phyloP scores from a whole-genome alignment of 2,329 filamentous ascomycete species.

The Xylaria sp. region DNA sequence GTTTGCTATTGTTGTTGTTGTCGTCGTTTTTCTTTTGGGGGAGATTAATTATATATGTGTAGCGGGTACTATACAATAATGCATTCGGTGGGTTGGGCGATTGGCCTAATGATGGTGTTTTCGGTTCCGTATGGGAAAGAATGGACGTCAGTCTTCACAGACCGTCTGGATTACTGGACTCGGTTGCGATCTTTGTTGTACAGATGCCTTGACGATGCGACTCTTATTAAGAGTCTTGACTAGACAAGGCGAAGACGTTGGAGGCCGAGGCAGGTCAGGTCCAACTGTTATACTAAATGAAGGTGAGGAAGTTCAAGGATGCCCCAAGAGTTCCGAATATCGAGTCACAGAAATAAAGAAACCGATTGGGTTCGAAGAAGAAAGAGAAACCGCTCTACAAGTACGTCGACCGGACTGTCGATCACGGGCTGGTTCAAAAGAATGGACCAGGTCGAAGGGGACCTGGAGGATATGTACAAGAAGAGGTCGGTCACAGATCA shows the following conservation, averaged over 20 bases:
- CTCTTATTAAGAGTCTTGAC: constrained; percentile 42
- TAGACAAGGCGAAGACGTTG: constrained; percentile 36
- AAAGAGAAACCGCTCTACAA: constrained; percentile 48
- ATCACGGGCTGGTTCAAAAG: constrained; percentile 49
- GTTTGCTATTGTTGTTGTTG: constrained; percentile 36
- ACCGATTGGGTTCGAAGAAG: constrained; percentile 51
- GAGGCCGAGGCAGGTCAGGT: constrained; percentile 38
- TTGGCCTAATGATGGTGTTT: constrained; percentile 52
- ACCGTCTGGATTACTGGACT: constrained; percentile 47
- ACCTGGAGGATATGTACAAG: constrained; percentile 50
- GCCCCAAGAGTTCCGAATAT: constrained; percentile 47
- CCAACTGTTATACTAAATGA: constrained; percentile 48
- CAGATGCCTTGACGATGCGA: constrained; percentile 42
- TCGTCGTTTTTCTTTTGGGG: constrained; percentile 38
- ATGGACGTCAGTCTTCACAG: constrained; percentile 48
- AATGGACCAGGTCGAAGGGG: constrained; percentile 50
- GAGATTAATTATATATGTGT: constrained; percentile 49
- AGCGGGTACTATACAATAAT: constrained; percentile 48
- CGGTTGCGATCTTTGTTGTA: constrained; percentile 47
- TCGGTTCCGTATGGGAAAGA: constrained; percentile 50
- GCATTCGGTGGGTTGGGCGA: constrained; percentile 44
- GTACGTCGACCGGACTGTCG: constrained; percentile 50
- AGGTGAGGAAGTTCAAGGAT: constrained; percentile 49
- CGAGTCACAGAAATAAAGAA: constrained; percentile 51
- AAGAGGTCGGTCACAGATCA: constrained; percentile 50